A percentile compares a stretch with the other conserved stretches of the same genome.
These are phyloP conservation scores for maize (Zea mays) DNA, from an alignment of 176 grass and related monocot species.

Conservation along the genomic window DNA sequence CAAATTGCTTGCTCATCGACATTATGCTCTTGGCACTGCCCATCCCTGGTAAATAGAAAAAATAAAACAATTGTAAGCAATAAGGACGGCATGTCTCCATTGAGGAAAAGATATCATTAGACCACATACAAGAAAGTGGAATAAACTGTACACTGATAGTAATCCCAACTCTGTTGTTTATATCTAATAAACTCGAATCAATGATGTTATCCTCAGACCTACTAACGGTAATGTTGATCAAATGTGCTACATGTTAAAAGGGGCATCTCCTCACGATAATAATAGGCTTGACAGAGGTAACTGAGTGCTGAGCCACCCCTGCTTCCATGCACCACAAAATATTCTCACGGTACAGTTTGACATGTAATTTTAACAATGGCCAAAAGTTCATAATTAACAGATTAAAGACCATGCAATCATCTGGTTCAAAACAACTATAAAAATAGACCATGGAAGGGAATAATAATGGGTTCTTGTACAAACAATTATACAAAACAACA, in stretches of 20 bases:
- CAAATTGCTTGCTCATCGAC: conserved; percentile 85
- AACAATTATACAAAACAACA: conserved; percentile 17
- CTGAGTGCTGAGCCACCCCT: background rate
- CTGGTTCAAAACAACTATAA: background rate
- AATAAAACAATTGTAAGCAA: background rate
- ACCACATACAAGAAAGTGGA: conserved; percentile 2
- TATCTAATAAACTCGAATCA: conserved; percentile 7
- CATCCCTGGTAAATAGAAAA: conserved; percentile 60
- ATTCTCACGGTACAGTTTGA: conserved; percentile 4
- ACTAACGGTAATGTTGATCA: background rate
- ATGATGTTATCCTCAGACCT: conserved; percentile 3
- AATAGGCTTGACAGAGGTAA: conserved; percentile 11
- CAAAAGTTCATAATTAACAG: background rate
- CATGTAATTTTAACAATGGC: conserved; percentile 3
- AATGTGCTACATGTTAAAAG: conserved; percentile 27
- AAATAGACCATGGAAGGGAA: background rate
- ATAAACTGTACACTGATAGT: background rate
- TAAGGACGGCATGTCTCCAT: background rate
- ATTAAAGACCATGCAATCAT: background rate
- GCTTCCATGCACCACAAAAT: conserved; percentile 8
- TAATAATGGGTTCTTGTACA: conserved; percentile 4
- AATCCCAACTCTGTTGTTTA: background rate
- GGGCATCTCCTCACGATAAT: background rate
- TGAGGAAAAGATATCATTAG: background rate
- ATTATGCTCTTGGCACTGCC: conserved; percentile 86